phyloP scores from a whole-genome alignment of 352 stramenopile genomes.

The Globisporangium paddicum region DNA sequence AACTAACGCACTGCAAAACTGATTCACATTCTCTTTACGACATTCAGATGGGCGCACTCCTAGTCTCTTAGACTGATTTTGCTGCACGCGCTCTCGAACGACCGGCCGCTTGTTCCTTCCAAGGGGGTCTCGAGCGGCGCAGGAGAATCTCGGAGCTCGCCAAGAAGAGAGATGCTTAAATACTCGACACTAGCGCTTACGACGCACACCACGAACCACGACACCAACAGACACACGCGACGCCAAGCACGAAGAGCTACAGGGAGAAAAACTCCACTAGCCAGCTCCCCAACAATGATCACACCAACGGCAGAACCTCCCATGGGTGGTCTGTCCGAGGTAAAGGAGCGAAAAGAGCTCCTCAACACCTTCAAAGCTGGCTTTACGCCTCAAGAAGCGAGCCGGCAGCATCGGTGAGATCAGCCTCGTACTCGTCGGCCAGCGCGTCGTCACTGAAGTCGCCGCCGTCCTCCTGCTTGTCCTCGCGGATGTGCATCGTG shows the following conservation, averaged over 20 bases:
- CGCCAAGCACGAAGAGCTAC: background rate
- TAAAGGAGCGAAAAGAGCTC: background rate
- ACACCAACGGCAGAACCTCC: background rate
- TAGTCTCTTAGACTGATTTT: background rate
- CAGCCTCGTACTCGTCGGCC: background rate
- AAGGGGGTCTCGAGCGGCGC: constrained; percentile 3
- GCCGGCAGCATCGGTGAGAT: constrained; percentile 5
- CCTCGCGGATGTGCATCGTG: constrained; percentile 87
- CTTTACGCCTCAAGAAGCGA: constrained; percentile 1
- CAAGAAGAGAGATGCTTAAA: constrained; percentile 14
- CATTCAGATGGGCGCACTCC: constrained; percentile 1
- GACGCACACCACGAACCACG: background rate
- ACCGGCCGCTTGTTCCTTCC: constrained; percentile 8
- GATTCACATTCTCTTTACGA: constrained; percentile 8
- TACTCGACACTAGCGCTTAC: constrained; percentile 10
- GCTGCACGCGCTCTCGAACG: background rate
- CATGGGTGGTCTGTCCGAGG: no score
- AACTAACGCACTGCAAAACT: constrained; percentile 10
- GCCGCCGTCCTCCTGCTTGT: constrained; percentile 48
- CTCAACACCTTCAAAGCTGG: background rate
- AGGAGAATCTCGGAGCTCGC: background rate
- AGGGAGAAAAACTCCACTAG: background rate
- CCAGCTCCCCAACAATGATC: background rate
- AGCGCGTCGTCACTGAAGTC: constrained; percentile 6
- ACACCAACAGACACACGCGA: background rate